Conservation (phyloP, 2,329 filamentous ascomycete species). For the Aspergillus clavatus region DNA sequence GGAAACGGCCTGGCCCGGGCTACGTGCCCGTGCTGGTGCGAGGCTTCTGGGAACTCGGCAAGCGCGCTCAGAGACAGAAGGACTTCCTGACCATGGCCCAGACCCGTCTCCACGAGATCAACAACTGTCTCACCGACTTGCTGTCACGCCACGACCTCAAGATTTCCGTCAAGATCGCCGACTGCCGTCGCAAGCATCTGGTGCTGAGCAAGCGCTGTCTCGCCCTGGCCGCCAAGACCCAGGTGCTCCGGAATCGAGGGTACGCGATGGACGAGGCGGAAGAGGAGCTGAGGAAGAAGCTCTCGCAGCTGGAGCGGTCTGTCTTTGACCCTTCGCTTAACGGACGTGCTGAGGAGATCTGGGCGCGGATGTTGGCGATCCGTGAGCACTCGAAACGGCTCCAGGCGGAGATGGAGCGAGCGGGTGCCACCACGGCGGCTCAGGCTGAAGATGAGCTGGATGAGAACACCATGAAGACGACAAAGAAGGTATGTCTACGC, state of each 20-base stretch:
- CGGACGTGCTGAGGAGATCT: slow-evolving; percentile 60
- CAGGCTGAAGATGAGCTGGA: slow-evolving; percentile 47
- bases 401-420: slow-evolving; percentile 56
- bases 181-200: slow-evolving; percentile 56
- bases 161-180: slow-evolving; percentile 54
- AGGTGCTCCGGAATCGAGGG: slow-evolving; percentile 58
- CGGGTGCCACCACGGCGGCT: slow-evolving; percentile 39
- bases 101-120: slow-evolving; percentile 60
- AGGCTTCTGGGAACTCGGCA: slow-evolving; percentile 56
- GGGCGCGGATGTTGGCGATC: slow-evolving; percentile 61
- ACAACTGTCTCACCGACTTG: slow-evolving; percentile 55
- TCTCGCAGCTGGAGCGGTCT: slow-evolving; percentile 53
- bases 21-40: slow-evolving; percentile 57
- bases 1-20: slow-evolving; percentile 53
- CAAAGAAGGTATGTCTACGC: slow-evolving; percentile 54
- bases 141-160: slow-evolving; percentile 58
- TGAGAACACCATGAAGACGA: slow-evolving; percentile 54
- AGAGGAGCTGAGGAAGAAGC: slow-evolving; percentile 59
- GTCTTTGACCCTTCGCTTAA: slow-evolving; percentile 58
- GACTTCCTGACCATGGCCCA: slow-evolving; percentile 55
- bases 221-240: slow-evolving; percentile 59
- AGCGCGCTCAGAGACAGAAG: slow-evolving; percentile 54
- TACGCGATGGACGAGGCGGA: slow-evolving; percentile 62
- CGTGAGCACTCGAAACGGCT: slow-evolving; percentile 55
- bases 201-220: slow-evolving; percentile 57